These are phyloP conservation scores for Syzygium aromaticum DNA, from an alignment of 345 rosid genomes.

Conservation along the genomic window DNA sequence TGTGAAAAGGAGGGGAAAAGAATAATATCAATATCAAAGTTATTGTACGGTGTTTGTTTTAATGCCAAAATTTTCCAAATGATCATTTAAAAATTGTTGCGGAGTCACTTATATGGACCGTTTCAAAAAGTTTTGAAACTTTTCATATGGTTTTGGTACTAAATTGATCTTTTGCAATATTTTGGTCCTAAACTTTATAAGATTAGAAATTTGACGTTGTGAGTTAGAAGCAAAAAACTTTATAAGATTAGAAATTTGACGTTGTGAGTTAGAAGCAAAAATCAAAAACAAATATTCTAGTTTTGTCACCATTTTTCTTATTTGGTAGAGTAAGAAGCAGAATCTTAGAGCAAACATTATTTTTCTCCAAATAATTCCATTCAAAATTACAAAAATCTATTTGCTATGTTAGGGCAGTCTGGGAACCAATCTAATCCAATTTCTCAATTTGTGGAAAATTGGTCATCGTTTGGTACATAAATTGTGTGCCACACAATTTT, in stretches of 20 bases:
- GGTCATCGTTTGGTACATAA: not conserved
- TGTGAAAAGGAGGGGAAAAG: not conserved
- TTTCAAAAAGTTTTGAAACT: not conserved
- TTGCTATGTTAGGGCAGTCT: not conserved
- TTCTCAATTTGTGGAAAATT: not conserved
- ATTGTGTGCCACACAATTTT: not conserved
- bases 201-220: not conserved
- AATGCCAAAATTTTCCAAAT: not conserved
- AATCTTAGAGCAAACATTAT: not conserved
- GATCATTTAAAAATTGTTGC: not conserved
- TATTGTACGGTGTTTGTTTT: not conserved
- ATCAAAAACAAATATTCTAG: not conserved
- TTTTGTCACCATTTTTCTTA: not conserved
- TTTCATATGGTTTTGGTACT: not conserved
- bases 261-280: not conserved
- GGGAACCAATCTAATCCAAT: not conserved
- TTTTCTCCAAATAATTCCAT: not conserved
- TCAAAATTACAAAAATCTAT: not conserved
- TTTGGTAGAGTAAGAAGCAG: not conserved
- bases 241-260: not conserved
- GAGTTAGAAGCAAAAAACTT: not conserved
- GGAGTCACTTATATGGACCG: not conserved
- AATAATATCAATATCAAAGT: not conserved
- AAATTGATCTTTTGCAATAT: not conserved
- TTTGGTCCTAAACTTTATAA: not conserved